A percentile compares a stretch with the other conserved stretches of the same genome.
Conservation (phyloP, 1,284 basidiomycete genomes). For the Rhodotorula sp. region DNA sequence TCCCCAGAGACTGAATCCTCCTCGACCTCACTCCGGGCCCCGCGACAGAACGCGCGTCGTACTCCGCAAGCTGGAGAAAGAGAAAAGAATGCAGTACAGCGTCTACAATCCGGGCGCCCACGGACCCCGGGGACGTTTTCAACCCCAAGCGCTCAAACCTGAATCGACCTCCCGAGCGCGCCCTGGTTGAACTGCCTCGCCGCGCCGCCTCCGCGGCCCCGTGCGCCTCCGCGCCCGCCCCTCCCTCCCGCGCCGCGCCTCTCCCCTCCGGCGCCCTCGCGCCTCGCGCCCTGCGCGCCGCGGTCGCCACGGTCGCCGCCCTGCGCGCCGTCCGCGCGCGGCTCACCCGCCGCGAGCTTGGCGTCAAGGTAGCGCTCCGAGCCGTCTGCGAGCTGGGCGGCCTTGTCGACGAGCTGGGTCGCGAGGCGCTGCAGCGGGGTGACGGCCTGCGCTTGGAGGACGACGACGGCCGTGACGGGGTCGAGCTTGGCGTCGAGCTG, state of each 20-base stretch:
- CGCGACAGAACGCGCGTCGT: no score
- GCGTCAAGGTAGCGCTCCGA: conserved; percentile 92
- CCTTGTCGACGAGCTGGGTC: conserved; percentile 83
- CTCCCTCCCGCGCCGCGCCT: conserved; percentile 43
- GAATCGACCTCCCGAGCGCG: conserved; percentile 35
- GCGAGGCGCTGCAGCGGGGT: conserved; percentile 87
- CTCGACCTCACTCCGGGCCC: no score
- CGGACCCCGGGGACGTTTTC: no score
- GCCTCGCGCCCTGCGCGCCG: conserved; percentile 15
- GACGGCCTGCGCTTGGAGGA: conserved; percentile 78
- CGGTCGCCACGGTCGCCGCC: conserved; percentile 60
- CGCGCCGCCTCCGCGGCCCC: conserved; percentile 33
- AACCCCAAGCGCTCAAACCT: conserved; percentile 16
- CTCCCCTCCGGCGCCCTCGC: conserved; percentile 46
- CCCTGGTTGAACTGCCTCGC: conserved; percentile 35
- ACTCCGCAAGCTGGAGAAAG: not conserved
- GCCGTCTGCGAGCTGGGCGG: conserved; percentile 83
- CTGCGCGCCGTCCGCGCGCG: conserved; percentile 55
- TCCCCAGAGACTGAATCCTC: no score
- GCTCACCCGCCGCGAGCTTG: conserved; percentile 60
- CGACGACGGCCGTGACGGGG: conserved; percentile 79
- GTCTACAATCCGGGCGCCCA: not conserved
- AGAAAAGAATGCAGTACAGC: not conserved
- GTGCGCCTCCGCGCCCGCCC: conserved; percentile 22
- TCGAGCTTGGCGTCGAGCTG: conserved; percentile 88